Base-by-base conservation (phyloP, 352 stramenopile species). In the Globisporangium cylindrosporum region DNA sequence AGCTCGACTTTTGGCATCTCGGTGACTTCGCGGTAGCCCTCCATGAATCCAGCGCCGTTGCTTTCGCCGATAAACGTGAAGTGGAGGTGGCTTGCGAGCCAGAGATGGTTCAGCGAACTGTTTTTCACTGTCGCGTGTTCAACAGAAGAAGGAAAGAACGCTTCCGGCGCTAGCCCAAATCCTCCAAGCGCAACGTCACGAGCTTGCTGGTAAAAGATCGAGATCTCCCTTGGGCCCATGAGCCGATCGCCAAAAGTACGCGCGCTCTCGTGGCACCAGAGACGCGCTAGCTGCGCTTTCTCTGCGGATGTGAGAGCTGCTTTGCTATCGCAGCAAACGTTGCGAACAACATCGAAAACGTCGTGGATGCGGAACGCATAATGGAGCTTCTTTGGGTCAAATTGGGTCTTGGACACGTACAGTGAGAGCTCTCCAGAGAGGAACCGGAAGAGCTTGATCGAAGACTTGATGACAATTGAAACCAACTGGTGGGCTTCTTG, bases 221-320 rank as follows among this genome's bases (percentile, higher is more conserved):
- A 51, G 0, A 48, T 62, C n/a, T 92, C 86, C 5, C 48, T 58
- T 0, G 59, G 14, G 8, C 87, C 78, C 18, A 72, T 66, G 22
- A 92, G 67, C 7, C 79, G 72, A 61, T 94, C 86, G 12, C 78
- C 73, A 20, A 91, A 78, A 1, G 85, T 66, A 1, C 86, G 79
- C 3, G 77, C 69, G 10, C 71, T 80, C 69, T 94, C 86, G 59
- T 94, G 86, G 62, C 84, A 90, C 86, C 86, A 94, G 9, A 91
- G 70, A 15, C 86, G 81, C 58, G 82, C 79, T 1, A 92, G 48
- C 3, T 68, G 41, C 0, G 78, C 65, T 59, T 92, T 92, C 18
- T 92, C 84, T 1, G 72, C 65, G 3, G 82, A 48, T 1, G 73
- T 62, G 6, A 84, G 34, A 2, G 70, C 62, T n/a, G 77, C 65